Evolutionary conservation across 495 filamentous ascomycete genomes (phyloP).

Genomic region (Collariella sp.): DNA sequence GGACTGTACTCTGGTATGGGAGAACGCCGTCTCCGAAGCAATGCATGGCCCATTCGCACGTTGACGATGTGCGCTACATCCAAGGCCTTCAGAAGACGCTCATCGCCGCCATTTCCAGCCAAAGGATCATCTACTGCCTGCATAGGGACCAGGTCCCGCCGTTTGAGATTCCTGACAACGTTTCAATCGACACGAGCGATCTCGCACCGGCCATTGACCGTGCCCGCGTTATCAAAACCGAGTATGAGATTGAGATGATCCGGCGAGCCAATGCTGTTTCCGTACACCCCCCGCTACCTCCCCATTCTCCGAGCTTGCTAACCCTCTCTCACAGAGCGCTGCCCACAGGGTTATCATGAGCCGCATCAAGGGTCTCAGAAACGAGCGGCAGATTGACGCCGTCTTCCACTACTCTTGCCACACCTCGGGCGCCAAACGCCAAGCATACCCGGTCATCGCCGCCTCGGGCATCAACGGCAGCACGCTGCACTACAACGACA

Average conservation of each 20-base stretch:
- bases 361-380: conserved; percentile 50
- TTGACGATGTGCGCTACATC: conserved; percentile 43
- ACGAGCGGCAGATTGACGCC: conserved; percentile 77
- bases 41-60: conserved; percentile 41
- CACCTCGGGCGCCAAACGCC: conserved; percentile 59
- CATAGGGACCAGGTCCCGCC: conserved; percentile 36
- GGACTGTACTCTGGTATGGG: conserved; percentile 54
- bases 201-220: conserved; percentile 62
- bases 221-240: conserved; percentile 67
- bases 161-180: conserved; percentile 24
- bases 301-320: background rate
- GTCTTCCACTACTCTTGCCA: conserved; percentile 64
- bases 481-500: conserved; percentile 76
- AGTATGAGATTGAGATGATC: conserved; percentile 72
- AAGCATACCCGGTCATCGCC: conserved; percentile 83
- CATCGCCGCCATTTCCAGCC: conserved; percentile 19
- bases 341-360: conserved; percentile 64
- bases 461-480: conserved; percentile 69
- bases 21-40: conserved; percentile 44
- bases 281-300: background rate
- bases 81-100: conserved; percentile 30
- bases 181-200: conserved; percentile 33
- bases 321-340: conserved; percentile 26
- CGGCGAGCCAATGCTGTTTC: conserved; percentile 70
- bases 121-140: conserved; percentile 36